A percentile compares a stretch with the other conserved stretches of the same genome.
phyloP scores from a whole-genome alignment of 176 grass and related monocot genomes.

The Pharus latifolius region DNA sequence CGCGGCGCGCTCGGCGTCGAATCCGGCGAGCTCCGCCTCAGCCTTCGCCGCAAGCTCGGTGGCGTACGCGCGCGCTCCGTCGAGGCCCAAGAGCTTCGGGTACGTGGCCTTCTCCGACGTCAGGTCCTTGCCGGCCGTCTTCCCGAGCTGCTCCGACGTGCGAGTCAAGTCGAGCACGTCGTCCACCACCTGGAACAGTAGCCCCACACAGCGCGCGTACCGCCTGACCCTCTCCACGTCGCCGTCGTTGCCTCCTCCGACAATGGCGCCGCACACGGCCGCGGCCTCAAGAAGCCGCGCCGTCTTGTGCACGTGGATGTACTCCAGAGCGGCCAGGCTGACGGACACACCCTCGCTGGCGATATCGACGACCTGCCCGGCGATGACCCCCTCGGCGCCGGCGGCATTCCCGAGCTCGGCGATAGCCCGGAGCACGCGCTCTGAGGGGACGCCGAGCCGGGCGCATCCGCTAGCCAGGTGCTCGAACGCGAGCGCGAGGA shows the following conservation, averaged over 20 bases:
- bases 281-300: conserved; percentile 38
- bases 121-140: conserved; percentile 45
- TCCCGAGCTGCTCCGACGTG: conserved; percentile 46
- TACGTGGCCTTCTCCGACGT: conserved; percentile 39
- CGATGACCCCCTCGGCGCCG: conserved; percentile 16
- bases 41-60: conserved; percentile 6
- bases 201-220: conserved; percentile 25
- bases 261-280: conserved; percentile 19
- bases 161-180: conserved; percentile 43
- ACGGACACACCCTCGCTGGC: conserved; percentile 2
- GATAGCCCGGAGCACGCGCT: conserved; percentile 18
- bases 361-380: conserved; percentile 35
- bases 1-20: neutral
- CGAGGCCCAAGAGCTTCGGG: conserved; percentile 33
- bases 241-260: neutral
- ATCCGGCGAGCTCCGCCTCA: conserved; percentile 30
- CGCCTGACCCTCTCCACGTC: conserved; percentile 24
- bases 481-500: conserved; percentile 42
- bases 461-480: neutral
- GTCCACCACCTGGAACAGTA: conserved; percentile 47
- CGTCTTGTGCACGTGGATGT: conserved; percentile 51
- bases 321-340: conserved; percentile 22
- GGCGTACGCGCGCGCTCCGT: conserved; percentile 18
- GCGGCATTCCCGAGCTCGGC: conserved; percentile 28
- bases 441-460: neutral